These are phyloP conservation scores for Jaapia argillacea DNA, from an alignment of 768 basidiomycete genomes.

Conservation along the genomic window DNA sequence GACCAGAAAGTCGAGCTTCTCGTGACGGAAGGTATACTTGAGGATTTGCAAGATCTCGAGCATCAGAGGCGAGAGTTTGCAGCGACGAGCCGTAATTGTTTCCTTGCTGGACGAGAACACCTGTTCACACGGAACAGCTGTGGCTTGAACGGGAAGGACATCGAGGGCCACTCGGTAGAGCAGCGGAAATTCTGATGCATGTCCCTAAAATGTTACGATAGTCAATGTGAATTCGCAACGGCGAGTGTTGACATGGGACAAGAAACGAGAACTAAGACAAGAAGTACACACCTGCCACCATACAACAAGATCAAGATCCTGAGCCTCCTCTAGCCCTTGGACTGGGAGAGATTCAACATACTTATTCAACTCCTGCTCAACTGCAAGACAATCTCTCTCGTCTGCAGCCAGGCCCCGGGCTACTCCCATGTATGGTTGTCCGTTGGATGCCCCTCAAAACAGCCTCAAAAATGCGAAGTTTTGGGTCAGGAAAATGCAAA, in stretches of 20 bases:
- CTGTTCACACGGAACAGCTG: conserved; percentile 10
- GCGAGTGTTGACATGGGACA: no score
- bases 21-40: neutral
- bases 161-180: conserved; percentile 8
- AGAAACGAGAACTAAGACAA: no score
- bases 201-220: neutral
- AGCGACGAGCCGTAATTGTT: conserved; percentile 5
- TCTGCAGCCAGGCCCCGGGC: no score
- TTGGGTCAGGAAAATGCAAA: no score
- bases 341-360: neutral
- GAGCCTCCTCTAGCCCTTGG: no score
- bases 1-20: neutral
- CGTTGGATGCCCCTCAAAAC: no score
- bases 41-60: conserved; percentile 9
- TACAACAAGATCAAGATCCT: neutral
- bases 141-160: conserved; percentile 8
- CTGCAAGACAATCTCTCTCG: neutral
- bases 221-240: neutral
- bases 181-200: conserved; percentile 3
- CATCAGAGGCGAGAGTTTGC: neutral
- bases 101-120: conserved; percentile 10
- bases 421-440: no score
- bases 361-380: neutral
- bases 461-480: no score
- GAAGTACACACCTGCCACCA: conserved; percentile 4